Percentiles rank a stretch among this genome's conserved stretches.
Conservation (phyloP, 2,329 filamentous ascomycete genomes). For the Huntiella moniliformis region DNA sequence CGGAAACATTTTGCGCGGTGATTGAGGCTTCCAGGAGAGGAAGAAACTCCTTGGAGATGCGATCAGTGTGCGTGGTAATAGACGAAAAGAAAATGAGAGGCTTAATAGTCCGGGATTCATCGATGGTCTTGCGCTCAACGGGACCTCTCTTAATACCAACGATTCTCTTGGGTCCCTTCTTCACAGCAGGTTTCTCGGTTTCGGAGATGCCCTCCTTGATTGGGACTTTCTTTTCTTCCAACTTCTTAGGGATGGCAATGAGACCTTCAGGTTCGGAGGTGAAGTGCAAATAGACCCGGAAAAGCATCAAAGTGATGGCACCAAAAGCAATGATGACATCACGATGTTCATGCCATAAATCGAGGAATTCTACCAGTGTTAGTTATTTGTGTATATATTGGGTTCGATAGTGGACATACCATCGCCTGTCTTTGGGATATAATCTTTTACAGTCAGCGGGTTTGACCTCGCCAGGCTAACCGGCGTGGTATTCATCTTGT, state of each 20-base stretch:
- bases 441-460: not conserved
- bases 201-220: not conserved
- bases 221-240: slow-evolving; percentile 16
- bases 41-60: slow-evolving; percentile 46
- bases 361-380: slow-evolving; percentile 19
- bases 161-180: slow-evolving; percentile 25
- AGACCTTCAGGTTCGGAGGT: slow-evolving; percentile 20
- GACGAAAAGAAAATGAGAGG: slow-evolving; percentile 78
- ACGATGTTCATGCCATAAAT: slow-evolving; percentile 29
- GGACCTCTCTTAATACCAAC: slow-evolving; percentile 22
- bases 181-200: slow-evolving; percentile 2
- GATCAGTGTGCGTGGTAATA: slow-evolving; percentile 66
- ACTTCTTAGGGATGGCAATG: slow-evolving; percentile 20
- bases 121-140: slow-evolving; percentile 13
- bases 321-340: slow-evolving; percentile 24
- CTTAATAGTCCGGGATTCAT: slow-evolving; percentile 36
- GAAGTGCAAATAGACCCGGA: slow-evolving; percentile 25
- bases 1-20: slow-evolving; percentile 22
- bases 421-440: not conserved
- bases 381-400: not conserved
- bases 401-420: not conserved
- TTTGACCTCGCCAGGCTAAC: slow-evolving; percentile 7
- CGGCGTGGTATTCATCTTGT: slow-evolving; percentile 7
- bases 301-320: slow-evolving; percentile 21
- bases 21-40: slow-evolving; percentile 34